A percentile compares a stretch with the other conserved stretches of the same genome.
Conservation (phyloP, 768 basidiomycete species). For the Mrakia hoshinonis region DNA sequence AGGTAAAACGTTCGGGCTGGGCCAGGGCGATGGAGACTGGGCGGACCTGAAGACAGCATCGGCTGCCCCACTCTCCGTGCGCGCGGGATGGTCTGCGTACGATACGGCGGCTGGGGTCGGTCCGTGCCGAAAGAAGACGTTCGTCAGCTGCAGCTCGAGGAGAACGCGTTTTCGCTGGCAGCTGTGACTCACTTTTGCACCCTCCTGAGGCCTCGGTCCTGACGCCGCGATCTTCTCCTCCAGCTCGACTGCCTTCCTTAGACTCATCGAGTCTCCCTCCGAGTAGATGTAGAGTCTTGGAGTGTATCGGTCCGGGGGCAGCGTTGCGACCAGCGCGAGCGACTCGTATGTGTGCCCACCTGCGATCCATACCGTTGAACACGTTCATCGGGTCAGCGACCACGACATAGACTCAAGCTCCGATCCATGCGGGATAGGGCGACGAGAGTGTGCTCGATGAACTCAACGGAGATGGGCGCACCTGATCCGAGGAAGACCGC, state of each 20-base stretch:
- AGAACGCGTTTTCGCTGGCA: not conserved
- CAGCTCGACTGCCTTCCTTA: slow-evolving; percentile 56
- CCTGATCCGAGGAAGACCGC: slow-evolving; percentile 93
- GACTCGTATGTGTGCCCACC: slow-evolving; percentile 93
- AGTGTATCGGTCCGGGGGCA: slow-evolving; percentile 67
- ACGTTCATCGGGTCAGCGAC: no score
- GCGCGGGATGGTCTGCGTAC: slow-evolving; percentile 64
- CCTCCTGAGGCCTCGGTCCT: no score
- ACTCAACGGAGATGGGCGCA: slow-evolving; percentile 38
- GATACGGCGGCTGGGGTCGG: slow-evolving; percentile 39
- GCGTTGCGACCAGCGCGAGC: slow-evolving; percentile 57
- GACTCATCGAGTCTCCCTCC: slow-evolving; percentile 70
- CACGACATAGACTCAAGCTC: not conserved
- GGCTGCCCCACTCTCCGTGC: slow-evolving; percentile 80
- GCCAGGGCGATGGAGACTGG: not conserved
- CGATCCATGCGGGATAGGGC: not conserved
- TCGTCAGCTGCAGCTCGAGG: not conserved
- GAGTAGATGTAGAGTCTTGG: slow-evolving; percentile 73
- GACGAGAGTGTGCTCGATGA: not conserved
- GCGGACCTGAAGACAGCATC: slow-evolving; percentile 51
- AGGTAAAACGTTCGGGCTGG: not conserved
- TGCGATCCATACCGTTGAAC: no score
- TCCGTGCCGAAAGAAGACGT: not conserved
- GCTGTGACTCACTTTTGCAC: not conserved
- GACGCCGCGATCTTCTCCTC: slow-evolving; percentile 47